phyloP scores from a whole-genome alignment of 2,329 filamentous ascomycete species.

The Xylariales sp. region DNA sequence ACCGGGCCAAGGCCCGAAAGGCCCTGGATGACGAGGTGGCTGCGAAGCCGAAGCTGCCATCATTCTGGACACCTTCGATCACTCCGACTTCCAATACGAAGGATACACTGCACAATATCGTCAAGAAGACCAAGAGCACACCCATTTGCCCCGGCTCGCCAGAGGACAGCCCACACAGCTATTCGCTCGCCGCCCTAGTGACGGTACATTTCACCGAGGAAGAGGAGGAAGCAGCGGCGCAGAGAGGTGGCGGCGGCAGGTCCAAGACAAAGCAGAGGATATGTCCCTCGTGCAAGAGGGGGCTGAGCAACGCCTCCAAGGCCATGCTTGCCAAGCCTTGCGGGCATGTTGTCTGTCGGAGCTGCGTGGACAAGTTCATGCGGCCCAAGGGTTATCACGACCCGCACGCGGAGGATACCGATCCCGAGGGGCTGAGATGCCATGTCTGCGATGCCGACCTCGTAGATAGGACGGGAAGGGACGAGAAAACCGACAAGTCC shows the following conservation, averaged over 20 bases:
- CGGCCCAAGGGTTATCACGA: conserved; percentile 49
- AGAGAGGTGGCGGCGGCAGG: no score
- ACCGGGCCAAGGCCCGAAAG: conserved; percentile 64
- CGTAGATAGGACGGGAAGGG: conserved; percentile 35
- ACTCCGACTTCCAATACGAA: conserved; percentile 65
- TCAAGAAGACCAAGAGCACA: conserved; percentile 59
- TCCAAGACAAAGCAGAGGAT: conserved; percentile 38
- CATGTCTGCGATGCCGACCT: conserved; percentile 85
- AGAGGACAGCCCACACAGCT: conserved; percentile 61
- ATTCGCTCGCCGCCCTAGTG: conserved; percentile 75
- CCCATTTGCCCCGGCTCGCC: conserved; percentile 76
- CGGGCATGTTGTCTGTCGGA: conserved; percentile 85
- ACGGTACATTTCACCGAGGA: conserved; percentile 75
- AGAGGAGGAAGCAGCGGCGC: conserved; percentile 46
- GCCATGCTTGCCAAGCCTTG: conserved; percentile 83
- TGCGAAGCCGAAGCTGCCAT: conserved; percentile 66
- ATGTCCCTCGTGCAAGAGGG: conserved; percentile 85
- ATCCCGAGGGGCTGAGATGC: conserved; percentile 55
- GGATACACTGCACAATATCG: conserved; percentile 48
- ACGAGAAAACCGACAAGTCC: conserved; percentile 39
- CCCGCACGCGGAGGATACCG: conserved; percentile 47
- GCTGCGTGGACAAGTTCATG: conserved; percentile 82
- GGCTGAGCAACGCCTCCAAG: conserved; percentile 74
- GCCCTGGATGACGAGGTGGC: conserved; percentile 71
- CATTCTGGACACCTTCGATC: conserved; percentile 89